phyloP scores from a whole-genome alignment of 805 yeast species.

The Wickerhamiella allomyrinae region DNA sequence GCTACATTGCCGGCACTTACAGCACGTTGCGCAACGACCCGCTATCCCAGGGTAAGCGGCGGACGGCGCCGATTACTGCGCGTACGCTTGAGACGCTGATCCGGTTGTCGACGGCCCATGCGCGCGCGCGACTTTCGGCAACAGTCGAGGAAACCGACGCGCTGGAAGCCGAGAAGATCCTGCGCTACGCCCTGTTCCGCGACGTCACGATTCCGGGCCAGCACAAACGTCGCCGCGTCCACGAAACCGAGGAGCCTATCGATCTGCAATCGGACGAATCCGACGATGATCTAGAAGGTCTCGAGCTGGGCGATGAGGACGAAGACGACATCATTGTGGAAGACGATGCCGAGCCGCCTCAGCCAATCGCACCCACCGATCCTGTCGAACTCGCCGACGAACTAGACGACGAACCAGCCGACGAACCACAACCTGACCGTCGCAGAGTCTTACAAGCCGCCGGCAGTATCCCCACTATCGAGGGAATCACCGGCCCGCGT shows the following conservation, averaged over 20 bases:
- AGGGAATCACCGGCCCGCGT: slow-evolving; percentile 37
- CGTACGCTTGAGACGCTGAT: slow-evolving; percentile 92
- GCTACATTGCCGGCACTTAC: slow-evolving; percentile 66
- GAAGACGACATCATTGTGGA: slow-evolving; percentile 7
- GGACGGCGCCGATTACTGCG: slow-evolving; percentile 93
- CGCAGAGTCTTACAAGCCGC: neutral
- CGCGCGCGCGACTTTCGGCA: slow-evolving; percentile 78
- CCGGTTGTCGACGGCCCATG: slow-evolving; percentile 92
- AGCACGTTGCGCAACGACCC: slow-evolving; percentile 71
- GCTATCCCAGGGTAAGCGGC: slow-evolving; percentile 27
- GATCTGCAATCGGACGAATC: slow-evolving; percentile 19
- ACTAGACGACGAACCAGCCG: no score
- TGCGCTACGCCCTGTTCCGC: slow-evolving; percentile 75
- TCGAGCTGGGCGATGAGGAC: slow-evolving; percentile 32
- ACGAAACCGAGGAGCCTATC: slow-evolving; percentile 13
- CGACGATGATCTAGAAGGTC: slow-evolving; percentile 25
- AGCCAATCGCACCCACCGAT: neutral
- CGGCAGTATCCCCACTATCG: slow-evolving; percentile 12
- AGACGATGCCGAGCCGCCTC: slow-evolving; percentile 6
- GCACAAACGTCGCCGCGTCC: slow-evolving; percentile 21
- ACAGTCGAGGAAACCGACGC: slow-evolving; percentile 69
- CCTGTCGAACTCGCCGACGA: neutral
- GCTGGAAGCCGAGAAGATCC: slow-evolving; percentile 64
- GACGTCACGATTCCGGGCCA: slow-evolving; percentile 38
- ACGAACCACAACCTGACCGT: no score